Evolutionary conservation across 495 filamentous ascomycete genomes (phyloP), one percentile per base, ranked within the genome.

Genomic region (Astrothelium subdiscretum): DNA sequence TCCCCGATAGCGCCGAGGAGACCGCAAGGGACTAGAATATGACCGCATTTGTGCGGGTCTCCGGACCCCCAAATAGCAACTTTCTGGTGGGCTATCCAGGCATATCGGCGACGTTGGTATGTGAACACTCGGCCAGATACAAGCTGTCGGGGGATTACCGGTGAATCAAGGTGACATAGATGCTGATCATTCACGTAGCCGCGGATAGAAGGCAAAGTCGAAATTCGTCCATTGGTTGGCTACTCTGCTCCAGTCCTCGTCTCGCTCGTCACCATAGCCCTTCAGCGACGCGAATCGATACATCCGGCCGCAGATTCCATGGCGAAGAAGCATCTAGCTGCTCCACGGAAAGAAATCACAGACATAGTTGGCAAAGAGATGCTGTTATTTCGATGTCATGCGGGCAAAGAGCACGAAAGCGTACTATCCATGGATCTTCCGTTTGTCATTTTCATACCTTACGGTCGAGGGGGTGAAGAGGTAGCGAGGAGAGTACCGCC

Each of bases 401-500:
- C 85, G 6, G 91, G 92, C 22, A 89, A 81, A 70, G 88, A 95
- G 67, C 86, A 83, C 60, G 94, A 97, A 68, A 87, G 83, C 64
- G 87, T 98, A 20, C 84, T 95, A 65, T 86, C 87, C n/a, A 98
- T 98, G 94, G 95, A 98, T 70, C 77, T 98, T 35, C 94, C 94
- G 10, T 98, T 98, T 67, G 88, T 97, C 18, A 81, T 98, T 54
- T 96, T 97, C 75, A 97, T 98, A 71, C 94, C 95, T 2, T 97
- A 90, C 70, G 92, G 92, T 20, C 84, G 90, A 69, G 88, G 89
- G 2, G 89, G 90, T 15, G 88, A 92, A 70, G 94, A 97, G 74
- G 84, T 85, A 27, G 92, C 92, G 32, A 77, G 88, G 64, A 83
- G 92, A 58, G 91, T 97, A 65, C 94, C 94, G 10, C 92, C 94